Conservation (phyloP, 2,329 filamentous ascomycete genomes). For the Aphanoascus verrucosus region DNA sequence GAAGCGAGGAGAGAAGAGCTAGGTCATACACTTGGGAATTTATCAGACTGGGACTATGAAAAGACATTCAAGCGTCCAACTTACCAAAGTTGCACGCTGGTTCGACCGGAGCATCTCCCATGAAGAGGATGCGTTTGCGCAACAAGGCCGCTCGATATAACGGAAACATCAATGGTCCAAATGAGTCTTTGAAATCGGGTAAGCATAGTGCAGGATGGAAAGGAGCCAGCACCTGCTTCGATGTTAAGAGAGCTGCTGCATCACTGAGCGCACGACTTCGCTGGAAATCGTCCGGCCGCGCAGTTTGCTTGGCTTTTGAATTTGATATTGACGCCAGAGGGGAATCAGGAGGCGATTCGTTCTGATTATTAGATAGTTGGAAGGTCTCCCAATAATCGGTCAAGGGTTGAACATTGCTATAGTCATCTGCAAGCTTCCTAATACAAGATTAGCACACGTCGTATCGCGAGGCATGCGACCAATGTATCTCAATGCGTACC, state of each 20-base stretch:
- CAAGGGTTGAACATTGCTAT: slow-evolving; percentile 52
- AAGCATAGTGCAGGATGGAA: slow-evolving; percentile 83
- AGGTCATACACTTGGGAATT: slow-evolving; percentile 69
- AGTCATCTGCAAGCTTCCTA: slow-evolving; percentile 52
- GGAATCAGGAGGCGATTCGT: slow-evolving; percentile 33
- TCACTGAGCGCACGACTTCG: slow-evolving; percentile 35
- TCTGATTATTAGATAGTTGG: slow-evolving; percentile 30
- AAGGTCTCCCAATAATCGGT: slow-evolving; percentile 66
- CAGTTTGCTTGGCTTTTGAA: slow-evolving; percentile 39
- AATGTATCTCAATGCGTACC: slow-evolving; percentile 36
- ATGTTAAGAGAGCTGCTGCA: slow-evolving; percentile 31
- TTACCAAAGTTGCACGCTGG: slow-evolving; percentile 79
- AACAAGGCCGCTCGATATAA: slow-evolving; percentile 78
- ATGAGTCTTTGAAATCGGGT: slow-evolving; percentile 62
- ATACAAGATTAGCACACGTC: background rate
- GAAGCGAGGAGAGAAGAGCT: slow-evolving; percentile 84
- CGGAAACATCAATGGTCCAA: slow-evolving; percentile 86
- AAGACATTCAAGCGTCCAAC: slow-evolving; percentile 13
- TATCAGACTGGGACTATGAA: slow-evolving; percentile 18
- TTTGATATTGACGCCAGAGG: slow-evolving; percentile 44
- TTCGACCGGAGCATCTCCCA: slow-evolving; percentile 76
- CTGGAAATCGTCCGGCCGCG: slow-evolving; percentile 39
- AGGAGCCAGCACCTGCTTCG: slow-evolving; percentile 53
- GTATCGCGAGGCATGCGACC: background rate
- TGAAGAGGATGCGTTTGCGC: slow-evolving; percentile 77